Evolutionary conservation across 1,139 yeast genomes (phyloP), one percentile per base, ranked within the genome.

Genomic region (Yamadazyma membranifaciens): DNA sequence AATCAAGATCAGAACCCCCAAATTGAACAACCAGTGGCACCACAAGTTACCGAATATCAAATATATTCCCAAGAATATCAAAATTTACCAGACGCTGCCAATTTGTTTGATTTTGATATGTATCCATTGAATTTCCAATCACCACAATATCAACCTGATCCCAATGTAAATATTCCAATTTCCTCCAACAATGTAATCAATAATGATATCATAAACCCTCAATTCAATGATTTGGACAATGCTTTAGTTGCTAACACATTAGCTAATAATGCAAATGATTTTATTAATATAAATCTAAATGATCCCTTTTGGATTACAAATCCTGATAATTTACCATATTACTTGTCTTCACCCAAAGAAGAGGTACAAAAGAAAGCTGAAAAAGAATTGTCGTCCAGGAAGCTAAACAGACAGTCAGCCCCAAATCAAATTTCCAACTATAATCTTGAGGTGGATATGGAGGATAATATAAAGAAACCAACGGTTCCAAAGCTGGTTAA

Each of bases 241-340:
- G 7, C 29, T n/a, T 15, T 36, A 7, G 31, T 29, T 9, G 24
- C 33, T 24, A 42, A 37, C 34, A 24, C 40, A 22, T 29, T 38
- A 12, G 37, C 37, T 28, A 40, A 40, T 33, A 40, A 32, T 34
- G 20, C 41, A 5, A 44, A 39, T 37, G 52, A 50, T 27, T 42
- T 49, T 20, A 34, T 50, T n/a, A 42, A 44, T 13, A 62, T 66
- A 45, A 63, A 67, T 37, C 51, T 67, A 35, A 59, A 56, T 38
- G 76, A 70, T 49, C 75, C 75, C 7, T 69, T 68, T 42, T 70
- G 75, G 76, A 57, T 67, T 37, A 62, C 73, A 2, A 65, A 64
- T 40, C 73, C 73, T 0, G 73, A 67, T 36, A 67, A 66, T 43
- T 48, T 67, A 26, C 73, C 74, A 1, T 66, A 62, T 43, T 67